These are phyloP conservation scores for Fusarium sterilihyphosum DNA, from an alignment of 2,329 filamentous ascomycete species.

Conservation along the genomic window DNA sequence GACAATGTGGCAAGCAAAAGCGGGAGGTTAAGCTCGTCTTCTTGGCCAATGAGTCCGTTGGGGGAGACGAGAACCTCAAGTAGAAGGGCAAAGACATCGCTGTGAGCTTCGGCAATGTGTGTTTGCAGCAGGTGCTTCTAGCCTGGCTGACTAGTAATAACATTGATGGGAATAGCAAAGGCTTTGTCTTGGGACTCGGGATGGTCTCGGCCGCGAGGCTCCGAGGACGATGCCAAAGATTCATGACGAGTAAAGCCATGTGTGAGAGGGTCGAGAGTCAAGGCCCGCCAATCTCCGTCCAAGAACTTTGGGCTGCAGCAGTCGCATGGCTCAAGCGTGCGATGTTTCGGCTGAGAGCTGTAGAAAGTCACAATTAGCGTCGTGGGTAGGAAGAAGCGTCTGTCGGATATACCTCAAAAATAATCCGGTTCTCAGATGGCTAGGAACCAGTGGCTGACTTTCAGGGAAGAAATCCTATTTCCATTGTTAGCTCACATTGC, in stretches of 20 bases:
- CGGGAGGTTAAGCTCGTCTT: slow-evolving; percentile 37
- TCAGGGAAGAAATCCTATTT: slow-evolving; percentile 4
- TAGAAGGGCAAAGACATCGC: slow-evolving; percentile 38
- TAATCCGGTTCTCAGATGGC: neutral
- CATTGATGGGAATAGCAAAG: slow-evolving; percentile 1
- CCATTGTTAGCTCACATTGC: neutral
- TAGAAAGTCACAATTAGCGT: neutral
- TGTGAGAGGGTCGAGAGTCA: neutral
- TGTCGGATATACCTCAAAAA: neutral
- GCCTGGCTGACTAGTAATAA: neutral
- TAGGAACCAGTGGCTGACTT: neutral
- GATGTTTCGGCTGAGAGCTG: neutral
- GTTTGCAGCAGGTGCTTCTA: slow-evolving; percentile 14
- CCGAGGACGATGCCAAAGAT: neutral
- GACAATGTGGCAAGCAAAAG: slow-evolving; percentile 28
- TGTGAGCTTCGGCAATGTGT: slow-evolving; percentile 1
- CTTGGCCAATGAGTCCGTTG: slow-evolving; percentile 31
- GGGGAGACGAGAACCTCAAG: slow-evolving; percentile 24
- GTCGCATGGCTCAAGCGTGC: neutral
- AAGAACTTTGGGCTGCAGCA: neutral
- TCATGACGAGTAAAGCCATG: neutral
- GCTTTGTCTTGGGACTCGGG: neutral
- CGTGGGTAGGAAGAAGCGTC: rapidly evolving
- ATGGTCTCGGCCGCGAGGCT: neutral
- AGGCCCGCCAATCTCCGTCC: neutral